Evolutionary conservation across 257 asterid genomes (phyloP), one percentile per base, ranked within the genome.

Genomic region (Plantago elongata): DNA sequence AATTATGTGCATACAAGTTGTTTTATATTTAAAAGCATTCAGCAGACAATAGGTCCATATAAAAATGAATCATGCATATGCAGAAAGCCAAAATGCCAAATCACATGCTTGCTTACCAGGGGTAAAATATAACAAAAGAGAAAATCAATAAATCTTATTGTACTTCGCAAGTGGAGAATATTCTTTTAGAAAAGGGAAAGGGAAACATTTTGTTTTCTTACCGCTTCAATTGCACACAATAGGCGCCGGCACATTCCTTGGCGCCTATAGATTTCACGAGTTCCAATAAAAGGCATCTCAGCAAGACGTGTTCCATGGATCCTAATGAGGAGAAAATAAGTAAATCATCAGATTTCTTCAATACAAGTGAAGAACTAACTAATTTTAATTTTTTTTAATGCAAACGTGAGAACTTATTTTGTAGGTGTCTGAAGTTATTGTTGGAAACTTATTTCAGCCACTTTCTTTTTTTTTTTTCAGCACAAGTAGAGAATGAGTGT

Each of bases 231-330:
- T 58, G 94, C 88, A 56, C 87, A 79, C 49, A 93, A 74, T 66
- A 93, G 83, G 58, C 95, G 95, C n/a, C 95, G 81, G 77, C 99
- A 89, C 97, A 89, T 89, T 74, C 99, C 99, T 71, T 93, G 99
- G 62, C 94, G 96, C 77, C 99, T 83, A 76, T 89, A 89, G 64
- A 82, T 81, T 62, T 75, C 78, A 54, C 99, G 95, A 30, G 97
- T 89, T 57, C 89, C 99, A 47, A 93, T 87, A 72, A 89, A 93
- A 61, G 99, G 99, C 97, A 93, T 93, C 86, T 93, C 99, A 62
- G 96, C 99, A 61, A 93, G 87, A 71, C 77, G 80, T 40, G 80
- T 83, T 47, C 97, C 99, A 72, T 81, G 97, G 61, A 91, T 77
- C 85, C 98, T 88, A 77, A 47, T 11, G 61, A 60, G 61, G 55